Evolutionary conservation across 495 filamentous ascomycete genomes (phyloP).

Genomic region (Penicillium dipodomyicola): DNA sequence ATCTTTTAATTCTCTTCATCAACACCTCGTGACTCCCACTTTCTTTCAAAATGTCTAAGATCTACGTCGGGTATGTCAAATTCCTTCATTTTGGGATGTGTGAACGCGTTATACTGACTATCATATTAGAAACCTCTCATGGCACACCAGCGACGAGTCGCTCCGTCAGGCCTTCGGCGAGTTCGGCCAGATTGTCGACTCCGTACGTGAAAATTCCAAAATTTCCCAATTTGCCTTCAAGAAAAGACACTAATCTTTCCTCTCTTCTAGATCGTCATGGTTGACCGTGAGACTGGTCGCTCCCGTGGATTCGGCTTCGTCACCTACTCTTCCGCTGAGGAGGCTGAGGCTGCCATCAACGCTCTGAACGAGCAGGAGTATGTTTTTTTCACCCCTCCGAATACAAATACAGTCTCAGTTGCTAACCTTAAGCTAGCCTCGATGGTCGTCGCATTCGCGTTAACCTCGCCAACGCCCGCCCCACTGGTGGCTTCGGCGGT

Average conservation of each 20-base stretch:
- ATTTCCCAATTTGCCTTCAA: background rate
- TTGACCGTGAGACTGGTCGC: conserved; percentile 22
- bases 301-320: conserved; percentile 25
- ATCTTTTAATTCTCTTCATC: conserved; percentile 12
- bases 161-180: conserved; percentile 12
- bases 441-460: conserved; percentile 18
- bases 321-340: conserved; percentile 10
- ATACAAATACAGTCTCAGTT: background rate
- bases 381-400: background rate
- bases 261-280: conserved; percentile 18
- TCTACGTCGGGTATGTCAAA: conserved; percentile 18
- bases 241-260: background rate
- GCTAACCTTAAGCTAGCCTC: conserved; percentile 11
- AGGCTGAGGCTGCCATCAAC: conserved; percentile 15
- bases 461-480: conserved; percentile 18
- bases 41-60: conserved; percentile 19
- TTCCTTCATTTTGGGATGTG: background rate
- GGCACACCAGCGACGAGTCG: conserved; percentile 15
- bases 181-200: conserved; percentile 15
- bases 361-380: conserved; percentile 19
- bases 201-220: conserved; percentile 9
- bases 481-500: background rate
- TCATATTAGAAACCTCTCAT: conserved; percentile 17
- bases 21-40: background rate
- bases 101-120: background rate